These are phyloP conservation scores for Fusarium bulbicola DNA, from an alignment of 2,329 filamentous ascomycete species.

Conservation along the genomic window DNA sequence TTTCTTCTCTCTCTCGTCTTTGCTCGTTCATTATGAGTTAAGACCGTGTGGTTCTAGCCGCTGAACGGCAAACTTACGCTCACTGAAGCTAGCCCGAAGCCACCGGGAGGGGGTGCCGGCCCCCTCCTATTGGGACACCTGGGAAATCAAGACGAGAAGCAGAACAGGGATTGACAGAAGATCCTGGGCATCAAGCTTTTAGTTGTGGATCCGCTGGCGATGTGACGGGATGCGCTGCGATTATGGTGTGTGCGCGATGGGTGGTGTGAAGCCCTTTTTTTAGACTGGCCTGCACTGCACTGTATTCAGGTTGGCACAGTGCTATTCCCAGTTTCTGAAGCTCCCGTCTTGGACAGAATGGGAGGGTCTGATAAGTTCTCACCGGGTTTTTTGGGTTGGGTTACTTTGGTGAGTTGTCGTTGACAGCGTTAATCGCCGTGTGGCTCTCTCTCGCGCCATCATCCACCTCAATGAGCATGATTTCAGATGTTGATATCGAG, in stretches of 20 bases:
- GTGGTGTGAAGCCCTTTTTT: constrained; percentile 33
- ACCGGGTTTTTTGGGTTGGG: constrained; percentile 31
- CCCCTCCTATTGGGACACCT: constrained; percentile 25
- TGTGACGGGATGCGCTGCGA: constrained; percentile 23
- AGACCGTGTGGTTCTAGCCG: not conserved
- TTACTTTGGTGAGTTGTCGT: constrained; percentile 32
- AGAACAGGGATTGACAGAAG: constrained; percentile 11
- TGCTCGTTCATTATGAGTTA: constrained; percentile 8
- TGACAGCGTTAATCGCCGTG: constrained; percentile 19
- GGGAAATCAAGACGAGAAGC: not conserved
- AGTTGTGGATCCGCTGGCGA: constrained; percentile 29
- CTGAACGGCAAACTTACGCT: not conserved
- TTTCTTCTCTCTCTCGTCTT: not conserved
- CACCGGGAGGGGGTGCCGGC: not conserved
- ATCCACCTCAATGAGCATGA: constrained; percentile 31
- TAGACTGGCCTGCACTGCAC: constrained; percentile 5
- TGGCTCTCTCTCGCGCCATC: constrained; percentile 33
- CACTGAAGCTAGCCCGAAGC: constrained; percentile 17
- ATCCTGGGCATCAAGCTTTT: constrained; percentile 35
- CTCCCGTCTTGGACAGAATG: not conserved
- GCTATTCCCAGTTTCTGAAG: not conserved
- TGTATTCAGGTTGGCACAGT: constrained; percentile 16
- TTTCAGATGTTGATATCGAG: constrained; percentile 5
- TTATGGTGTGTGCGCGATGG: constrained; percentile 10
- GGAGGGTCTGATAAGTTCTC: constrained; percentile 17